A percentile compares a stretch with the other conserved stretches of the same genome.
Evolutionary conservation across 148 eudicot genomes (phyloP).

Genomic region (Camellia japonica): DNA sequence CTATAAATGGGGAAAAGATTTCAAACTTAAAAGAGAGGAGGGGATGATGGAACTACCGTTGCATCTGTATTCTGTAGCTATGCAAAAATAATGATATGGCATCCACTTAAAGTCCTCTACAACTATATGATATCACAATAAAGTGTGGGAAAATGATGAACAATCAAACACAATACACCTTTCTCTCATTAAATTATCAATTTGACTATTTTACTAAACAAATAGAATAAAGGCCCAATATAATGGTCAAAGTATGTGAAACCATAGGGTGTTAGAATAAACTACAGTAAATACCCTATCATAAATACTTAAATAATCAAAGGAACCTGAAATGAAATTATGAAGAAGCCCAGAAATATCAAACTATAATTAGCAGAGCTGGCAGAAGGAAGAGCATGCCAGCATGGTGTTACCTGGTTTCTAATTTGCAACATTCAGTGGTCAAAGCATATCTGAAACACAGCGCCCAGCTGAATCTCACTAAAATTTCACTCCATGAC

Average conservation of each 20-base stretch:
- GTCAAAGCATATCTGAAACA: not conserved
- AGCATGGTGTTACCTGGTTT: not conserved
- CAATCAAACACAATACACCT: not conserved
- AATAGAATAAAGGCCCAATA: too few relatives aligned
- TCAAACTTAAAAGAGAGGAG: not conserved
- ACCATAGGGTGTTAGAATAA: not conserved
- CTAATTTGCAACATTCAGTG: not conserved
- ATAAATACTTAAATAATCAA: not conserved
- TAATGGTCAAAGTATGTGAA: not conserved
- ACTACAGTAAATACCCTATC: not conserved
- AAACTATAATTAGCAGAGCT: not conserved
- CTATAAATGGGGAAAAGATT: not conserved
- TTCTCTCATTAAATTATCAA: not conserved
- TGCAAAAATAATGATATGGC: not conserved
- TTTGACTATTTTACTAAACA: not conserved
- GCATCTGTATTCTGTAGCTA: not conserved
- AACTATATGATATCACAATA: not conserved
- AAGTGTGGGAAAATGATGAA: slow-evolving; percentile 1
- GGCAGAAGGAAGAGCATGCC: not conserved
- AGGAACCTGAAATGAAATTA: slow-evolving; percentile 11
- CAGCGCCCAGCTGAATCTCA: not conserved
- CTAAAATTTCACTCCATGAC: not conserved
- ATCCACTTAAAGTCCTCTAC: not conserved
- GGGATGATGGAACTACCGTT: not conserved
- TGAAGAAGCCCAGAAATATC: not conserved